A percentile compares a stretch with the other conserved stretches of the same genome.
Conservation (phyloP, 2,329 filamentous ascomycete species). For the Fusarium sp. region DNA sequence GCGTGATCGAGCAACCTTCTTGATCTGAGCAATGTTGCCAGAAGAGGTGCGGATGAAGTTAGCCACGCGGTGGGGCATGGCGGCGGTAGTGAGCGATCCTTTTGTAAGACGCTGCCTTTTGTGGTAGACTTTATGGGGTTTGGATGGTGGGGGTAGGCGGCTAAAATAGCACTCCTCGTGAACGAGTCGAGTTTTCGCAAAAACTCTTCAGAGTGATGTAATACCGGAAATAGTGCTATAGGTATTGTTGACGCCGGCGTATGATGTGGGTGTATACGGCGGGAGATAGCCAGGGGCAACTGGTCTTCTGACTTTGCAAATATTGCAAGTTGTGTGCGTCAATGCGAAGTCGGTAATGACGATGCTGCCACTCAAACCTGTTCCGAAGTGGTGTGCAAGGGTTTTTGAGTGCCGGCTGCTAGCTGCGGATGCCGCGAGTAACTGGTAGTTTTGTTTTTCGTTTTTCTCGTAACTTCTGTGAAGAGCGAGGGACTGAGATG, state of each 20-base stretch:
- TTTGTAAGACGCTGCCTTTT: conserved; percentile 23
- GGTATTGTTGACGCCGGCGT: conserved; percentile 5
- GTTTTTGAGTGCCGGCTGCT: conserved; percentile 23
- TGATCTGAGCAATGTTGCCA: conserved; percentile 62
- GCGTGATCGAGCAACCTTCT: conserved; percentile 50
- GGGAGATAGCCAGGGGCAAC: conserved; percentile 34
- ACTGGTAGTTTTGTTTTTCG: conserved; percentile 18
- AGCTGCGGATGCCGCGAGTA: conserved; percentile 18
- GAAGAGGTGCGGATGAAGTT: conserved; percentile 67
- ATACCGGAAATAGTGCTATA: conserved; percentile 13
- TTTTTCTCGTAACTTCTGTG: conserved; percentile 8
- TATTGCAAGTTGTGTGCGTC: conserved; percentile 8
- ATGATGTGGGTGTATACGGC: conserved; percentile 16
- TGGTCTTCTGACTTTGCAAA: conserved; percentile 26
- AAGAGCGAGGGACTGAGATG: conserved; percentile 6
- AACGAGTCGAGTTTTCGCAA: conserved; percentile 26
- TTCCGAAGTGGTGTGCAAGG: conserved; percentile 29
- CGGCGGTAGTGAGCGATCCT: conserved; percentile 37
- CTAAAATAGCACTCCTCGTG: conserved; percentile 24
- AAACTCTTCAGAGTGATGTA: conserved; percentile 34
- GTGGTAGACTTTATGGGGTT: conserved; percentile 11
- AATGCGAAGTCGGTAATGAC: conserved; percentile 24
- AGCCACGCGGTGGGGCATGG: conserved; percentile 67
- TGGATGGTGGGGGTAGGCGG: conserved; percentile 24
- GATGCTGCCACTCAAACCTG: conserved; percentile 22